Conservation (phyloP, 2,329 filamentous ascomycete genomes). For the Cercospora zeae-maydis region DNA sequence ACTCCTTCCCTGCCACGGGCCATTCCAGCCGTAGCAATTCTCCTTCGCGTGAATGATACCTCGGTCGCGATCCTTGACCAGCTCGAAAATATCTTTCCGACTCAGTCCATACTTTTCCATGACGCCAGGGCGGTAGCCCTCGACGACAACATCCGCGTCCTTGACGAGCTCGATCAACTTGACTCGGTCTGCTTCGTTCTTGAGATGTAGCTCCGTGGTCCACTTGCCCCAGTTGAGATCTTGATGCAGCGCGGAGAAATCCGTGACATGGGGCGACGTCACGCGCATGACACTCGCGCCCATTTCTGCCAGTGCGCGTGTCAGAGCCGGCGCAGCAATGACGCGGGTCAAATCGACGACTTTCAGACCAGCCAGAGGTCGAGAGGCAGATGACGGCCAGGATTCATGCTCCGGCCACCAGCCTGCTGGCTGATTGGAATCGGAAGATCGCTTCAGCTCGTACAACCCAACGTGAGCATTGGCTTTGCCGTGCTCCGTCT, state of each 20-base stretch:
- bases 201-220: constrained; percentile 46
- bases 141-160: constrained; percentile 51
- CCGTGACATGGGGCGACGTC: constrained; percentile 64
- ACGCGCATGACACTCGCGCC: constrained; percentile 72
- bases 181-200: constrained; percentile 38
- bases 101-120: constrained; percentile 49
- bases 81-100: constrained; percentile 40
- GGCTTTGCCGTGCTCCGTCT: constrained; percentile 36
- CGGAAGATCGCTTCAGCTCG: constrained; percentile 15
- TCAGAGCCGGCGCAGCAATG: constrained; percentile 71
- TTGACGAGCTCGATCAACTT: constrained; percentile 43
- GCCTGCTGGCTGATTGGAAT: constrained; percentile 22
- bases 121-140: constrained; percentile 50
- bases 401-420: constrained; percentile 30
- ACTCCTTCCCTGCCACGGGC: constrained; percentile 45
- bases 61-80: constrained; percentile 41
- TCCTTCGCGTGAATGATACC: constrained; percentile 50
- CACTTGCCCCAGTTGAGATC: constrained; percentile 54
- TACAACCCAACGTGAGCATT: constrained; percentile 25
- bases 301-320: constrained; percentile 68
- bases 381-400: constrained; percentile 31
- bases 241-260: constrained; percentile 44
- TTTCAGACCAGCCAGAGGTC: constrained; percentile 58
- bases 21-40: constrained; percentile 55
- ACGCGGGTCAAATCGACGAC: constrained; percentile 73